A percentile compares a stretch with the other conserved stretches of the same genome.
Conservation (phyloP, 164 flowering plant genomes). For the Saururus chinensis region DNA sequence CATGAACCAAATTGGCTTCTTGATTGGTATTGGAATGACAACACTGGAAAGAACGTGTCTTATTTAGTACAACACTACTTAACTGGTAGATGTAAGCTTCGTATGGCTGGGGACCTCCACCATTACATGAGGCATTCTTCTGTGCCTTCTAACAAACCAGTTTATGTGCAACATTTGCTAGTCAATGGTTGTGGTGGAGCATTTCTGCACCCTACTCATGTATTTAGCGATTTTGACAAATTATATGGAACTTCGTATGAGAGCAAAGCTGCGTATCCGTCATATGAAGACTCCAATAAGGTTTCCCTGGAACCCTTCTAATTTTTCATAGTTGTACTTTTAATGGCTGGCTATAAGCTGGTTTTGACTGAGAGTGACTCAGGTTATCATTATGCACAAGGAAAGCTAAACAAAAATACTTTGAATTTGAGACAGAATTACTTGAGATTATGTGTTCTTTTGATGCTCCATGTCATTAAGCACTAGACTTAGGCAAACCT, state of each 20-base stretch:
- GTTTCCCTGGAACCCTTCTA: constrained; percentile 22
- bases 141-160: constrained; percentile 65
- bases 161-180: constrained; percentile 76
- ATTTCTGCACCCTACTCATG: constrained; percentile 98
- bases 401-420: no score
- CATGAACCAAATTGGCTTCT: constrained; percentile 99
- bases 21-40: constrained; percentile 91
- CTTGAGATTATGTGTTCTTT: no score
- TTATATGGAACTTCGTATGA: constrained; percentile 58
- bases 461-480: no score
- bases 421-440: no score
- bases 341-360: not conserved
- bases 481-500: no score
- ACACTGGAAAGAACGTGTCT: constrained; percentile 72
- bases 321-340: not conserved
- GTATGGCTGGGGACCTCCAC: constrained; percentile 95
- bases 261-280: constrained; percentile 86
- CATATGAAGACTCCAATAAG: constrained; percentile 95
- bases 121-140: constrained; percentile 96
- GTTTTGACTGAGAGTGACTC: not conserved
- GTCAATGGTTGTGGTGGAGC: constrained; percentile 99
- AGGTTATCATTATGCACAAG: not conserved
- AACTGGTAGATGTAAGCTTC: constrained; percentile 89
- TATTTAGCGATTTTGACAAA: constrained; percentile 62
- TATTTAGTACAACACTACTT: constrained; percentile 71